Percentiles rank a stretch among this genome's conserved stretches.
These are phyloP conservation scores for Eimeria falciformis DNA, from an alignment of 169 alveolate species.

Conservation along the genomic window DNA sequence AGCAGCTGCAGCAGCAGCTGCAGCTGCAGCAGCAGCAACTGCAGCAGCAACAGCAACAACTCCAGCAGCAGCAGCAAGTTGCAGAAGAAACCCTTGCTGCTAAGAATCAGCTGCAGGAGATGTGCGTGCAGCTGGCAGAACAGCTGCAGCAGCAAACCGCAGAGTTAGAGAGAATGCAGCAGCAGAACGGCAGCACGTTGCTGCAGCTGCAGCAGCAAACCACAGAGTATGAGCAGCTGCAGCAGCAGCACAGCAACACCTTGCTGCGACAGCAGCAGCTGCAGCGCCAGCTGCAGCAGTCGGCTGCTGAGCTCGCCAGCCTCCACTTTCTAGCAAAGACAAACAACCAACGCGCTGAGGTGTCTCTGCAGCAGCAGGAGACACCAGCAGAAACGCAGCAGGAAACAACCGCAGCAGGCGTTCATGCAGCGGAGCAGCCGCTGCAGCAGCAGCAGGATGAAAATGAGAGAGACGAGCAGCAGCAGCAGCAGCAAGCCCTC, in stretches of 20 bases:
- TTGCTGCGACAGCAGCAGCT: conserved; percentile 45
- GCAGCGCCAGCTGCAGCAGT: conserved; percentile 57
- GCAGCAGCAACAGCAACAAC: not conserved
- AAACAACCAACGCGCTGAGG: conserved; percentile 11
- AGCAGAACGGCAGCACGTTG: conserved; percentile 49
- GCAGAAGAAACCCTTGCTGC: conserved; percentile 31
- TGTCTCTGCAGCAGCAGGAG: conserved; percentile 36
- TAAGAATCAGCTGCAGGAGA: not conserved
- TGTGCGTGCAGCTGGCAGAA: conserved; percentile 19
- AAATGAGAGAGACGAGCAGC: conserved; percentile 9
- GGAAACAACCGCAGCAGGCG: not conserved
- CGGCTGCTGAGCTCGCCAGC: conserved; percentile 24
- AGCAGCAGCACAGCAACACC: conserved; percentile 62
- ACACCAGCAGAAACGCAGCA: conserved; percentile 33
- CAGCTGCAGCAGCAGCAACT: not conserved
- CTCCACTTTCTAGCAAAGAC: conserved; percentile 27
- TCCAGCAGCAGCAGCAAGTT: conserved; percentile 57
- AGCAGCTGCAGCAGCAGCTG: conserved; percentile 15
- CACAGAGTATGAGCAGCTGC: conserved; percentile 22
- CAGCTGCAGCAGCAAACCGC: conserved; percentile 66
- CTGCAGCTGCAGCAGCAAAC: conserved; percentile 69
- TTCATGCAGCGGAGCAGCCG: conserved; percentile 4
- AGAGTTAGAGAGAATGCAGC: conserved; percentile 44
- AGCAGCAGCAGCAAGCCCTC: conserved; percentile 27
- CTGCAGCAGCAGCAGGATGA: conserved; percentile 29